Conservation (phyloP, 768 basidiomycete species). For the Boletus rubescentipes region DNA sequence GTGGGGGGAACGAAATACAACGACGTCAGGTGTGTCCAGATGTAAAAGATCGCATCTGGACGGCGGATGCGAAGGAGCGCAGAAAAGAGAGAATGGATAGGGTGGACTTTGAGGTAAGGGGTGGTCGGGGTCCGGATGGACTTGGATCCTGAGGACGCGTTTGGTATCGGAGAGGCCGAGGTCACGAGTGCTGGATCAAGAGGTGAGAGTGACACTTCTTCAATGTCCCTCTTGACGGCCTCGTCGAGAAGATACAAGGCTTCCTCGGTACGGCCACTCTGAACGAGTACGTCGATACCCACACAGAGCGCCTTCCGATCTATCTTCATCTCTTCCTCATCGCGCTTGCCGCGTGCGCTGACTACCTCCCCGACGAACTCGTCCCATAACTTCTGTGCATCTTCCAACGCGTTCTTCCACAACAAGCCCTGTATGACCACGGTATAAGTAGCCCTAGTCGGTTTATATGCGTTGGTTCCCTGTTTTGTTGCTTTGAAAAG, state of each 20-base stretch:
- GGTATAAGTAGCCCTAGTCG: constrained; percentile 51
- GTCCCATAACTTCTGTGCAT: constrained; percentile 47
- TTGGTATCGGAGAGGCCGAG: neutral
- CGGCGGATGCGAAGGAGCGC: constrained; percentile 50
- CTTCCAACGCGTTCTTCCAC: constrained; percentile 36
- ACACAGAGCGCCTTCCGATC: constrained; percentile 49
- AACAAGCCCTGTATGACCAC: constrained; percentile 55
- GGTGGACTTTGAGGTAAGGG: constrained; percentile 23
- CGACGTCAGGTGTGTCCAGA: constrained; percentile 66
- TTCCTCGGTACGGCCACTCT: constrained; percentile 40
- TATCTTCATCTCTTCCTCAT: constrained; percentile 27
- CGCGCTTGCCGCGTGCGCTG: neutral
- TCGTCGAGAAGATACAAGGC: constrained; percentile 54
- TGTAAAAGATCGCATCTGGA: constrained; percentile 59
- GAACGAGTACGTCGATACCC: constrained; percentile 51
- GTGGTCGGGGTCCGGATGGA: neutral
- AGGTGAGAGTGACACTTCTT: neutral
- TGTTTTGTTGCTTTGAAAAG: constrained; percentile 37
- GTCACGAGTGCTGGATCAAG: neutral
- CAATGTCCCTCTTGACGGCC: constrained; percentile 28
- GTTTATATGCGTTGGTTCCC: constrained; percentile 32
- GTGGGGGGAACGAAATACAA: constrained; percentile 62
- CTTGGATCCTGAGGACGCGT: neutral
- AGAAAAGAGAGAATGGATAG: constrained; percentile 46
- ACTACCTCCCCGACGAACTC: constrained; percentile 30